These are phyloP conservation scores for Tricholoma terreum DNA, from an alignment of 768 basidiomycete species.

Conservation along the genomic window DNA sequence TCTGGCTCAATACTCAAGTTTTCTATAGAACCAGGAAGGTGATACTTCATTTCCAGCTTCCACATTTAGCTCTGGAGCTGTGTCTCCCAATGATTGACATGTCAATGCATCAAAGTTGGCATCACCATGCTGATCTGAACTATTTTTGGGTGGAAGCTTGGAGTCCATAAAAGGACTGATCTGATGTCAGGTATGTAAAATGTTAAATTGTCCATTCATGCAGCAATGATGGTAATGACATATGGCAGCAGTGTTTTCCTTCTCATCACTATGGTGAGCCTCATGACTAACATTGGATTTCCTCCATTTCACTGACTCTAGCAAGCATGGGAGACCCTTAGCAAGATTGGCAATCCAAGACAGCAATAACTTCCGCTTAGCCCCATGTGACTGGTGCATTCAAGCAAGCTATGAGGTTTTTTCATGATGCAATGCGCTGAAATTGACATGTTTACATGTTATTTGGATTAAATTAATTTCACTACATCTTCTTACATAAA, in stretches of 20 bases:
- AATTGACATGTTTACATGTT: too few relatives aligned
- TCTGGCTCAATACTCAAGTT: constrained; percentile 28
- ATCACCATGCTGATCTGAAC: not conserved
- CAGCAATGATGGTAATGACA: not conserved
- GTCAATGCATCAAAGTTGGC: not conserved
- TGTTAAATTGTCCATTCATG: not conserved
- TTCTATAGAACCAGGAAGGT: not conserved
- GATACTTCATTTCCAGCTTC: not conserved
- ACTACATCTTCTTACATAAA: too few relatives aligned
- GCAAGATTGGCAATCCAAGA: not conserved
- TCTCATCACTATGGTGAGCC: not conserved
- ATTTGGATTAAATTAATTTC: too few relatives aligned
- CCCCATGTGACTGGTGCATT: not conserved
- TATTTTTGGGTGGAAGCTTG: not conserved
- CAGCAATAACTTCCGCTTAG: not conserved
- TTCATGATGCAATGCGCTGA: not conserved
- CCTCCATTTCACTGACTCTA: not conserved
- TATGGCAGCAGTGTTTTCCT: not conserved
- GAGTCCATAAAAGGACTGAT: not conserved
- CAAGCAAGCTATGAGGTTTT: not conserved
- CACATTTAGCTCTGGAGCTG: not conserved
- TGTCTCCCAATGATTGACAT: not conserved
- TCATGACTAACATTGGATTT: not conserved
- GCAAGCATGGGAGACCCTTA: not conserved
- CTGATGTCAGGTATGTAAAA: not conserved